Percentiles rank a stretch among this genome's conserved stretches.
phyloP scores from a whole-genome alignment of 306 rosid species.

The Mimosa pudica region DNA sequence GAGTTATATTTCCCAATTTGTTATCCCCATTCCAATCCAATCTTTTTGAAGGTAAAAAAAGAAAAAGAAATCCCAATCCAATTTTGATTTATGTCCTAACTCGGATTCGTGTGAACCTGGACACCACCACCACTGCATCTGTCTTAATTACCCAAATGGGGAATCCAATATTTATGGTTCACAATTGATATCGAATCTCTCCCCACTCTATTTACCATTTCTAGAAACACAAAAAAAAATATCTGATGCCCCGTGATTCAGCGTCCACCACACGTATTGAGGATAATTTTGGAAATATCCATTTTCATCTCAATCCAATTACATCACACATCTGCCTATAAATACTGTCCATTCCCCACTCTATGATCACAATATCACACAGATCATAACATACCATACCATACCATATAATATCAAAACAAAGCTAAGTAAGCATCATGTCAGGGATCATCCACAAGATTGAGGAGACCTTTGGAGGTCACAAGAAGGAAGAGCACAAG shows the following conservation, averaged over 20 bases:
- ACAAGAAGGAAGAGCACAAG: conserved; percentile 46
- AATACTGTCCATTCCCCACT: not conserved
- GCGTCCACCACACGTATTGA: not conserved
- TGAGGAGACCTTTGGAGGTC: conserved; percentile 57
- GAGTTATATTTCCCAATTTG: too few relatives aligned
- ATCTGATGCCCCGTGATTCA: not conserved
- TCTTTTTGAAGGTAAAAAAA: too few relatives aligned
- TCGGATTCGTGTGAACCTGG: not conserved
- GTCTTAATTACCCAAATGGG: not conserved
- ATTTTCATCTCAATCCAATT: not conserved
- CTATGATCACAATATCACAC: not conserved
- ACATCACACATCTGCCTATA: conserved; percentile 32
- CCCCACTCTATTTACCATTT: not conserved
- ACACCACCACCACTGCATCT: not conserved
- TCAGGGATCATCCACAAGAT: conserved; percentile 61
- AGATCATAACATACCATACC: not conserved
- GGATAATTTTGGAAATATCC: conserved; percentile 32
- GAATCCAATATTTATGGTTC: not conserved
- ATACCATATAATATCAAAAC: too few relatives aligned
- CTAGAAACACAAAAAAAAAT: too few relatives aligned
- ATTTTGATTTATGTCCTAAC: not conserved
- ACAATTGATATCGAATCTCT: not conserved
- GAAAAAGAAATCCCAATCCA: not conserved
- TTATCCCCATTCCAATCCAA: too few relatives aligned
- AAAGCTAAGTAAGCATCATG: too few relatives aligned